A percentile compares a stretch with the other conserved stretches of the same genome.
Conservation (phyloP, 2,329 filamentous ascomycete species). For the Hysterium pulicare region DNA sequence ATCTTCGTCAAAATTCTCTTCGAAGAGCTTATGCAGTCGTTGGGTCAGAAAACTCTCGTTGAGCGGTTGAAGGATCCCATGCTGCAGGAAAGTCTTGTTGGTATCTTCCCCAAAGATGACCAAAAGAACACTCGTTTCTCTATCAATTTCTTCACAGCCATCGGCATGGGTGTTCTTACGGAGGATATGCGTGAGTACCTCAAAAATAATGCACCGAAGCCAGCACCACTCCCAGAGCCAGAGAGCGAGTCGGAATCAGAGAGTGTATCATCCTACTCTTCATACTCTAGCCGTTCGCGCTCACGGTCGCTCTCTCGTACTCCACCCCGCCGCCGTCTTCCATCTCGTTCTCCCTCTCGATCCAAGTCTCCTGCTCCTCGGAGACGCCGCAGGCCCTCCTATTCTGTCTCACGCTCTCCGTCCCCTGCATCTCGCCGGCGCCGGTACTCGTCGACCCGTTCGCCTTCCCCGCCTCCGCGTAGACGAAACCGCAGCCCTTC, state of each 20-base stretch:
- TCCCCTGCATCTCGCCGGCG: constrained; percentile 8
- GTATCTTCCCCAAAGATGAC: constrained; percentile 86
- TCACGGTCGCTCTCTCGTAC: constrained; percentile 13
- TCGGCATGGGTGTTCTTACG: constrained; percentile 91
- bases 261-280: constrained; percentile 32
- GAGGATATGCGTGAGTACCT: constrained; percentile 92
- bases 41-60: constrained; percentile 78
- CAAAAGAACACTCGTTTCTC: constrained; percentile 90
- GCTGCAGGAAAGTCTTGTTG: constrained; percentile 73
- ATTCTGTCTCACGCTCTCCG: constrained; percentile 5
- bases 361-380: constrained; percentile 10
- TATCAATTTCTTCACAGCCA: constrained; percentile 99
- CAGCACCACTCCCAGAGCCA: constrained; percentile 54
- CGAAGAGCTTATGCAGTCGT: constrained; percentile 82
- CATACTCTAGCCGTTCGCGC: constrained; percentile 23
- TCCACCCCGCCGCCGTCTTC: constrained; percentile 6
- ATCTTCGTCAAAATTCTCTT: constrained; percentile 99
- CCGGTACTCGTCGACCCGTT: constrained; percentile 5
- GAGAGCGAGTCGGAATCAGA: constrained; percentile 34
- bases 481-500: constrained; percentile 42
- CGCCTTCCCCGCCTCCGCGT: constrained; percentile 6
- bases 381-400: constrained; percentile 2
- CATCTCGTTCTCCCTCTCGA: constrained; percentile 16
- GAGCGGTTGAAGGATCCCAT: constrained; percentile 71
- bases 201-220: constrained; percentile 78